Evolutionary conservation across 495 filamentous ascomycete genomes (phyloP), one percentile per base, ranked within the genome.

Genomic region (Pyronema domesticum): DNA sequence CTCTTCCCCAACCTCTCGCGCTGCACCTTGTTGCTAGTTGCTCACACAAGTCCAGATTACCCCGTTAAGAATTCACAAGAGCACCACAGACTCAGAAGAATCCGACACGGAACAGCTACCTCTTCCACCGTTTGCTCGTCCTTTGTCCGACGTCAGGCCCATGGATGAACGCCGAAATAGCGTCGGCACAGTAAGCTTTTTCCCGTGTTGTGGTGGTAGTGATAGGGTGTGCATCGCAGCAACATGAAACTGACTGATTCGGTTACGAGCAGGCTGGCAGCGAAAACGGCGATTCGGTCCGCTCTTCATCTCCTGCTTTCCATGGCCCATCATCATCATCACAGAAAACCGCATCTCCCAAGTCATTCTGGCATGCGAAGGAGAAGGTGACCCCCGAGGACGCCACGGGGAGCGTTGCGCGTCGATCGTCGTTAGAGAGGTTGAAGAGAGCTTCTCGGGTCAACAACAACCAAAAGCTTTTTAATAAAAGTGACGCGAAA

Each of bases 391-490:
- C n/a, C 1, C 13, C 76, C 71, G 60, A 73, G 54, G 73, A 81
- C 50, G 76, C 73, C 43, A 17, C 83, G 9, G 79, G 78, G 14
- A 80, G 80, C 17, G 80, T 82, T 0, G 73, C 75, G 0, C 82
- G 84, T 62, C 82, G 89, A 58, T 81, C 86, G 5, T 95, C 89
- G 9, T 81, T 96, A 54, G 91, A 98, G 69, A 86, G 87, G 48
- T 69, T 98, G 54, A 93, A 95, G 71, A 82, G 83, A 59, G 87
- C 83, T 3, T 94, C 89, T 39, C 82, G 91, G 40, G 91, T 98
- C 49, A 94, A 91, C 71, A 96, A 95, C 70, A 91, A 88, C 73
- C 89, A 78, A 70, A 94, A 95, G 74, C 85, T 94, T 60, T 84
- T 86, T 63, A 77, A 89, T 61, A 86, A 94, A 63, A 93, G 94